These are phyloP conservation scores for Fragilariopsis cylindrus DNA, from an alignment of 108 stramenopile species.

Conservation along the genomic window DNA sequence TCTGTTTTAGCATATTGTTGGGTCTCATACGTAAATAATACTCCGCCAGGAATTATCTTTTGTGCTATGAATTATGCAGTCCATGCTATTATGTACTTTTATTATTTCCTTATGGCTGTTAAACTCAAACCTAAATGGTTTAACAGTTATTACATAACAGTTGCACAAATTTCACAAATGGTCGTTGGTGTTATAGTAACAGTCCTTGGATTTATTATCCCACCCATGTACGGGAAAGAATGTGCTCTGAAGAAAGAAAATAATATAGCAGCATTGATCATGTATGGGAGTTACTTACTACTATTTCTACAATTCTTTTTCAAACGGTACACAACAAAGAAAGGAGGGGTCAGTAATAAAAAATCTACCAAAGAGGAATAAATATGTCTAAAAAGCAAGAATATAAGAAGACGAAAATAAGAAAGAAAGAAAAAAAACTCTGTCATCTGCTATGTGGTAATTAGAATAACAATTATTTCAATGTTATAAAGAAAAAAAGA, in stretches of 20 bases:
- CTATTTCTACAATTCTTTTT: constrained; percentile 88
- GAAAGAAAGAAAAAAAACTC: too few relatives aligned
- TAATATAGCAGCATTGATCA: constrained; percentile 78
- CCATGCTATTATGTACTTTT: constrained; percentile 99
- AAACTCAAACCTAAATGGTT: constrained; percentile 75
- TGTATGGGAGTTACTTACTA: constrained; percentile 87
- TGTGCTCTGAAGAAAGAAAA: constrained; percentile 74
- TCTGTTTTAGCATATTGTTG: constrained; percentile 96
- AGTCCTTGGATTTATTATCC: constrained; percentile 26
- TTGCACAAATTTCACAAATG: constrained; percentile 93
- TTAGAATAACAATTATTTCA: too few relatives aligned
- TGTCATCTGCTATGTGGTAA: too few relatives aligned
- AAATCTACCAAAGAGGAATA: too few relatives aligned
- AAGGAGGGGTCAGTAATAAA: too few relatives aligned
- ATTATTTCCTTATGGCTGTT: constrained; percentile 96
- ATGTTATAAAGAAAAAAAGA: too few relatives aligned
- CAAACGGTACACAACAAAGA: constrained; percentile 45
- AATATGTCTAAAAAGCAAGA: too few relatives aligned
- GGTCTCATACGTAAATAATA: constrained; percentile 87
- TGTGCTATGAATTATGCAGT: constrained; percentile 98
- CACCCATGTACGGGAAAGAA: constrained; percentile 12
- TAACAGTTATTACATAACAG: constrained; percentile 81
- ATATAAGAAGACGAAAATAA: too few relatives aligned
- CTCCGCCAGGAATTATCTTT: constrained; percentile 91
- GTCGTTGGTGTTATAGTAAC: constrained; percentile 84